Evolutionary conservation across 768 basidiomycete genomes (phyloP), one percentile per base, ranked within the genome.

Genomic region (Trametes meyenii): DNA sequence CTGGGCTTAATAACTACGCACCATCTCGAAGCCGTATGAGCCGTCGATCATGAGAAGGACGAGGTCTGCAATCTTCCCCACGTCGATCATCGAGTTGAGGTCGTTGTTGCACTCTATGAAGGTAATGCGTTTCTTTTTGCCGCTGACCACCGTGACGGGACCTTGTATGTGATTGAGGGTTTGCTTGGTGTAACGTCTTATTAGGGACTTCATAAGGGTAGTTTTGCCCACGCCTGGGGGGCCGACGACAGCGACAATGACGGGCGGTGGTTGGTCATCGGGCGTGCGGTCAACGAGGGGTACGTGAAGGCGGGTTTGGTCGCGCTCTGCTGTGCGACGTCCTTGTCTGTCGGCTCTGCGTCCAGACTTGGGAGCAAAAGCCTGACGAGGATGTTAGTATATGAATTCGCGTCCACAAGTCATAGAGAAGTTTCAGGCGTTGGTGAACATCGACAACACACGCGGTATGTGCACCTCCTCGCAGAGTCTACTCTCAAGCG

Each of bases 21-120:
- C 96, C 97, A 98, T 99, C 77, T 98, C 97, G 67, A 98, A 96
- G 4, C 97, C 97, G 74, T 95, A 98, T 26, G 93, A 95, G 3
- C 91, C 96, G 71, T 99, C 97, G 65, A 98, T 89, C 94, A 98
- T 96, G 65, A 99, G 86, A 46, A 99, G 81, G 5, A 98, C 92
- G 59, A 99, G 82, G 76, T 98, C 97, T 8, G 93, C 97, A 59
- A 98, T 86, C 76, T 99, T 99, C 57, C 88, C 96, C 69, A 98
- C 82, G 81, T 99, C 97, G 66, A 98, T 92, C 96, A 98, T 98
- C 53, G 94, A 94, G 74, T 95, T 95, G 67, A 98, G 81, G 77
- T 98, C 96, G 72, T 94, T 98, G 69, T 95, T 95, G 77, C 95
- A 98, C 75, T 98, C 97, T 52, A 99, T 83, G 72, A 98, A 94